A percentile compares a stretch with the other conserved stretches of the same genome.
Conservation (phyloP, 2,329 filamentous ascomycete species). For the Ophiobolus disseminans region DNA sequence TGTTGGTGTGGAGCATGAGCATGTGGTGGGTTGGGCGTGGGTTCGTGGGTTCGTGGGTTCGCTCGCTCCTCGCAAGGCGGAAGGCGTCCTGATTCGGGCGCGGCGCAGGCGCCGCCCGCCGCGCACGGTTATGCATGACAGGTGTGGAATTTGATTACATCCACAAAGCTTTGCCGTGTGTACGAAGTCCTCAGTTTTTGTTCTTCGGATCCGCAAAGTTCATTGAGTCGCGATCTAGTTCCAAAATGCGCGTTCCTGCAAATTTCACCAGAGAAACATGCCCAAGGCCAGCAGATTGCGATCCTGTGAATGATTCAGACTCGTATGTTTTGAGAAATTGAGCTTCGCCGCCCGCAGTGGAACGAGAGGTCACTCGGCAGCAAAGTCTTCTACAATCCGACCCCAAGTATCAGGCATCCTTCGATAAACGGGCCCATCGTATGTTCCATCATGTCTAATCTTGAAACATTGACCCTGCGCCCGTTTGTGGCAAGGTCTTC, state of each 20-base stretch:
- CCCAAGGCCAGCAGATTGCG: background rate
- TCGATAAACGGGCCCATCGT: background rate
- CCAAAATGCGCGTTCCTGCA: background rate
- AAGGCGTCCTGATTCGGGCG: conserved; percentile 4
- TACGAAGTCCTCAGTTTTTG: background rate
- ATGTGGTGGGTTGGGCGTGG: background rate
- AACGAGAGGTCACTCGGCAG: conserved; percentile 1
- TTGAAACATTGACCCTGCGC: conserved; percentile 8
- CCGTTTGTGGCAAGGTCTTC: background rate
- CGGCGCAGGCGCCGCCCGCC: conserved; percentile 4
- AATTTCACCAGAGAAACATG: background rate
- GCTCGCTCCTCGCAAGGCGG: conserved; percentile 1
- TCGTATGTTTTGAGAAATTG: background rate
- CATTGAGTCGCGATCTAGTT: background rate
- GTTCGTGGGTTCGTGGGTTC: no score
- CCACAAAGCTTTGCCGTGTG: conserved; percentile 1
- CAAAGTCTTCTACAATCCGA: background rate
- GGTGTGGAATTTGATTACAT: no score
- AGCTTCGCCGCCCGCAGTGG: background rate
- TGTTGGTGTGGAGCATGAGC: background rate
- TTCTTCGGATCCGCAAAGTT: background rate
- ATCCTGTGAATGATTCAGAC: background rate
- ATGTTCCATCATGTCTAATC: conserved; percentile 2
- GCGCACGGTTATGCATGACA: background rate
- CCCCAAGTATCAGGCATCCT: conserved; percentile 6